phyloP scores from a whole-genome alignment of 345 rosid genomes.

The Ceriops tagal region DNA sequence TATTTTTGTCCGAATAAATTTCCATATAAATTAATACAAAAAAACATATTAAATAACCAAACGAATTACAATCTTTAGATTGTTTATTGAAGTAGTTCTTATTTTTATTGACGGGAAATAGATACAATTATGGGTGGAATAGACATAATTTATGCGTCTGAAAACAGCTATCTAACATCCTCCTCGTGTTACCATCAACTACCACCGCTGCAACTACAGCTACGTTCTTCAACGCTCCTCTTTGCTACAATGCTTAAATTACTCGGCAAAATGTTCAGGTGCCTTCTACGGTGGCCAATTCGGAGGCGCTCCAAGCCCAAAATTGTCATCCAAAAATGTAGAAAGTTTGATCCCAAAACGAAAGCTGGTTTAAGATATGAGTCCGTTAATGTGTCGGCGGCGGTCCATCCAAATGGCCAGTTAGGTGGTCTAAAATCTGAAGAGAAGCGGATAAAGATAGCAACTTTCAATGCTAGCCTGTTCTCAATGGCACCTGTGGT shows the following conservation, averaged over 20 bases:
- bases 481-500: constrained; percentile 94
- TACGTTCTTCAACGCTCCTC: constrained; percentile 10
- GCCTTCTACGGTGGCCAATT: constrained; percentile 65
- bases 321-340: constrained; percentile 41
- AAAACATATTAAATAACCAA: too few species aligned
- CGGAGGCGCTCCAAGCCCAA: constrained; percentile 46
- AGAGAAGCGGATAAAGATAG: constrained; percentile 51
- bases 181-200: constrained; percentile 20
- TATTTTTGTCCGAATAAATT: too few species aligned
- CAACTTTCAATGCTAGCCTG: constrained; percentile 84
- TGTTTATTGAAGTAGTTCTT: too few species aligned
- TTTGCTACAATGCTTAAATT: constrained; percentile 49
- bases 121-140: too few species aligned
- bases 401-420: constrained; percentile 42
- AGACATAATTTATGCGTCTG: background rate
- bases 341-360: constrained; percentile 31
- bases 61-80: too few species aligned
- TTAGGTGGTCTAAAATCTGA: constrained; percentile 27
- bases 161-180: constrained; percentile 18
- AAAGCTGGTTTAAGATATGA: constrained; percentile 13
- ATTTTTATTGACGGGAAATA: too few species aligned
- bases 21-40: too few species aligned
- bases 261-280: constrained; percentile 43
- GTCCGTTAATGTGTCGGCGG: constrained; percentile 29
- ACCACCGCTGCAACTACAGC: background rate